Conservation (phyloP, 176 grass and related monocot species). For the Olyra latifolia region DNA sequence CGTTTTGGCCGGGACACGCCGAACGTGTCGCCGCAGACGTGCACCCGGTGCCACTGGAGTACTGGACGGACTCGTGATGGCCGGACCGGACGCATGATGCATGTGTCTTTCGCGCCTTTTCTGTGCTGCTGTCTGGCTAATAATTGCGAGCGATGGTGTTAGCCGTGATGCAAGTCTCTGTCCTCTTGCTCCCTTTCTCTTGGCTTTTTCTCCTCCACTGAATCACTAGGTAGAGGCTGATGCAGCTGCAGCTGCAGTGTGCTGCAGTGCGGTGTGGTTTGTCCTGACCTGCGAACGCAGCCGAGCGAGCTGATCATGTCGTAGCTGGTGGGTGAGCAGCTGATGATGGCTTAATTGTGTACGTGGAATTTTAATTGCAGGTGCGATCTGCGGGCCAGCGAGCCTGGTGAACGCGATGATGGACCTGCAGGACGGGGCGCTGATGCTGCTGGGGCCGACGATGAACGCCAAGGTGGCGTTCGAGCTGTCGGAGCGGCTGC, state of each 20-base stretch:
- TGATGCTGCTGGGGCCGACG: conserved; percentile 88
- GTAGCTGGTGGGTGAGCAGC: no score
- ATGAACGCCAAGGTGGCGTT: conserved; percentile 99
- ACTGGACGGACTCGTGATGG: no score
- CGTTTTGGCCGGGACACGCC: no score
- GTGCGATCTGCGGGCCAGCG: conserved; percentile 84
- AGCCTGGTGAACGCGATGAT: conserved; percentile 93
- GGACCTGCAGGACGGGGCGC: conserved; percentile 80
- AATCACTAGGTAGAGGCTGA: no score
- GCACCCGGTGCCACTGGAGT: no score
- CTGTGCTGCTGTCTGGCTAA: neutral
- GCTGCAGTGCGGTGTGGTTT: neutral
- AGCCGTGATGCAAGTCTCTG: neutral
- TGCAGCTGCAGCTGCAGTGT: no score
- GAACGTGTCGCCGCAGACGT: no score
- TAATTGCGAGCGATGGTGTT: neutral
- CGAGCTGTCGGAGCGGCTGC: conserved; percentile 82
- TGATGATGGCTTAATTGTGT: no score
- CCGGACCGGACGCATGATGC: no score
- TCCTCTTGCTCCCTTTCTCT: neutral
- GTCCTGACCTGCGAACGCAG: neutral
- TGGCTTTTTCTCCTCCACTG: no score
- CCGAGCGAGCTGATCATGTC: no score
- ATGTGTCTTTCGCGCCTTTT: neutral
- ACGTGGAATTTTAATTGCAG: no score